Evolutionary conservation across 805 yeast species (phyloP).

Genomic region (Cyberlindnera maclurae): DNA sequence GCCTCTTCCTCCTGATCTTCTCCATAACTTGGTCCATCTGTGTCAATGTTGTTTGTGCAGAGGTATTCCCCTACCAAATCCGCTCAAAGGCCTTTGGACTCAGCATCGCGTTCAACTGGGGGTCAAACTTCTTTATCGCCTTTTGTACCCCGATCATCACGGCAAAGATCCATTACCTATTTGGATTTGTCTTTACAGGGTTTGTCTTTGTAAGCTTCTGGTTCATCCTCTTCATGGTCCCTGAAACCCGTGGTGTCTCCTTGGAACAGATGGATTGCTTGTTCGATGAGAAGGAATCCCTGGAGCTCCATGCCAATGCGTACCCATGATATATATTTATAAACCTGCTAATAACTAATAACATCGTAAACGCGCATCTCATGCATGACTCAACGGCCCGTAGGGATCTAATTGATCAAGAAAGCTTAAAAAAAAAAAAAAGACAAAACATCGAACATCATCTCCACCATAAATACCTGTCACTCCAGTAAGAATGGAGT

Average conservation of each 20-base stretch:
- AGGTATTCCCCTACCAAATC: slow-evolving; percentile 50
- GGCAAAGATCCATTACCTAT: slow-evolving; percentile 46
- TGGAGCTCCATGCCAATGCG: slow-evolving; percentile 1
- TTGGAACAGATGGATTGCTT: slow-evolving; percentile 72
- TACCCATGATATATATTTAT: too few species aligned
- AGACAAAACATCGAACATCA: too few species aligned
- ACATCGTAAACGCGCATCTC: too few species aligned
- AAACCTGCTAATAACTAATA: too few species aligned
- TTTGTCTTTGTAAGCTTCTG: slow-evolving; percentile 37
- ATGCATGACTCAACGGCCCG: too few species aligned
- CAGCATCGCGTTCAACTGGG: slow-evolving; percentile 53
- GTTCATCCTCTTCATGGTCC: slow-evolving; percentile 49
- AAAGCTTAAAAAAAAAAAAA: too few species aligned
- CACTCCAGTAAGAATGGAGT: too few species aligned
- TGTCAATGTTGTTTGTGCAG: slow-evolving; percentile 39
- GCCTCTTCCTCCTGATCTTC: slow-evolving; percentile 42
- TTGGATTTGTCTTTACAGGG: slow-evolving; percentile 53
- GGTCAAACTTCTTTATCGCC: slow-evolving; percentile 43
- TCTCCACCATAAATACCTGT: too few species aligned
- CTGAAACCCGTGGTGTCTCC: slow-evolving; percentile 76
- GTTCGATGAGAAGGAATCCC: slow-evolving; percentile 26
- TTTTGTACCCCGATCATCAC: slow-evolving; percentile 60
- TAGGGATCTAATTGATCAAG: too few species aligned
- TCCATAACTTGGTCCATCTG: slow-evolving; percentile 57
- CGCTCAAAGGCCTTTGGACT: slow-evolving; percentile 48